Percentiles rank a stretch among this genome's conserved stretches.
These are phyloP conservation scores for Kondoa malvinella DNA, from an alignment of 768 basidiomycete species.

Conservation along the genomic window DNA sequence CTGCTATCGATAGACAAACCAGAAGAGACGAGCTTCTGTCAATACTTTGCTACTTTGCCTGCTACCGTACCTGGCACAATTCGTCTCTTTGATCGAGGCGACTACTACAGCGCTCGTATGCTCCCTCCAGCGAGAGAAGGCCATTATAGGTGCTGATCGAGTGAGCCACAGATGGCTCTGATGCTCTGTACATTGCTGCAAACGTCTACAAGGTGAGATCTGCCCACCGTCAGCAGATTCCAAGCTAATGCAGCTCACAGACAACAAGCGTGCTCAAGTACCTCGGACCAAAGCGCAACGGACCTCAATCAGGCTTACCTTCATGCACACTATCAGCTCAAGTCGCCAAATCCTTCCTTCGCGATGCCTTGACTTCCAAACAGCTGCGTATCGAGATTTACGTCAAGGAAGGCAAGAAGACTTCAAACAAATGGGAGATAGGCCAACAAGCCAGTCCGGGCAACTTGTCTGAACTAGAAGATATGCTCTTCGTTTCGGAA, in stretches of 20 bases:
- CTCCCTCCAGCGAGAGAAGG: background rate
- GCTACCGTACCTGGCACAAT: constrained; percentile 46
- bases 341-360: constrained; percentile 61
- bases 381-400: constrained; percentile 80
- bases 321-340: constrained; percentile 59
- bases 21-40: constrained; percentile 62
- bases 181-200: constrained; percentile 67
- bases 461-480: constrained; percentile 53
- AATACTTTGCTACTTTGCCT: constrained; percentile 33
- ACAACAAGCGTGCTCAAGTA: constrained; percentile 88
- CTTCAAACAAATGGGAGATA: constrained; percentile 46
- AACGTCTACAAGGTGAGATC: constrained; percentile 30
- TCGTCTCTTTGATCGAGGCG: constrained; percentile 62
- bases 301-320: constrained; percentile 31
- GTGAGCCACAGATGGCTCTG: constrained; percentile 72
- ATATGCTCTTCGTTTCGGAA: constrained; percentile 49
- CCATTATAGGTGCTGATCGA: constrained; percentile 46
- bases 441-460: constrained; percentile 73
- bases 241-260: constrained; percentile 48
- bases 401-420: constrained; percentile 45
- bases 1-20: constrained; percentile 50
- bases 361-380: constrained; percentile 74
- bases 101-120: constrained; percentile 21
- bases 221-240: background rate
- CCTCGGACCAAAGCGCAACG: constrained; percentile 40